Evolutionary conservation across 2,329 filamentous ascomycete species (phyloP).

Genomic region (Phialocephala subalpina): DNA sequence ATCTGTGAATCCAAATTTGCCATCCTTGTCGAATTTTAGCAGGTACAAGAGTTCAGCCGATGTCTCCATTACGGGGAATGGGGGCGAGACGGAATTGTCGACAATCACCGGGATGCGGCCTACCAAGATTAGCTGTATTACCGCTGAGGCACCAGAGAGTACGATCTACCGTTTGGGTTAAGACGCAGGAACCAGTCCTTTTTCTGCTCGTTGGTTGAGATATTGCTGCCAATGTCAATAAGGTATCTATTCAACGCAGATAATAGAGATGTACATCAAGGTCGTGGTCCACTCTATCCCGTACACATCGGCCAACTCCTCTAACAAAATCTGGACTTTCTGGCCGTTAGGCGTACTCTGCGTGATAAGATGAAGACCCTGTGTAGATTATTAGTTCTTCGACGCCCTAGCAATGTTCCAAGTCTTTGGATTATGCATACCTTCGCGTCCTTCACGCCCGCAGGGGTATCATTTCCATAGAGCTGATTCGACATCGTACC

Average conservation of each 20-base stretch:
- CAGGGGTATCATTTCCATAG: slow-evolving; percentile 15
- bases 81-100: slow-evolving; percentile 56
- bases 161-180: slow-evolving; percentile 51
- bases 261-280: slow-evolving; percentile 43
- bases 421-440: slow-evolving; percentile 16
- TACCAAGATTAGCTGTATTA: slow-evolving; percentile 32
- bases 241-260: background rate
- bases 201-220: slow-evolving; percentile 62
- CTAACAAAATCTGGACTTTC: slow-evolving; percentile 60
- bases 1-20: slow-evolving; percentile 59
- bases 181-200: slow-evolving; percentile 61
- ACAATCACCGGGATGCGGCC: slow-evolving; percentile 57
- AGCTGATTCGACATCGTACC: background rate
- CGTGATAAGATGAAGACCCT: slow-evolving; percentile 60
- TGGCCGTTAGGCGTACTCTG: slow-evolving; percentile 59
- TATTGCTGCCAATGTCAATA: slow-evolving; percentile 32
- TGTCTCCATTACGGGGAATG: slow-evolving; percentile 61
- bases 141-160: background rate
- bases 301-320: slow-evolving; percentile 60
- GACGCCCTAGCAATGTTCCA: background rate
- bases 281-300: slow-evolving; percentile 56
- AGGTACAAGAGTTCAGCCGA: slow-evolving; percentile 61
- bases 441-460: slow-evolving; percentile 29
- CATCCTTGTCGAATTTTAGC: slow-evolving; percentile 55
- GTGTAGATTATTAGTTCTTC: background rate